These are phyloP conservation scores for Kuraishia ogatae DNA, from an alignment of 805 yeast genomes.

Conservation along the genomic window DNA sequence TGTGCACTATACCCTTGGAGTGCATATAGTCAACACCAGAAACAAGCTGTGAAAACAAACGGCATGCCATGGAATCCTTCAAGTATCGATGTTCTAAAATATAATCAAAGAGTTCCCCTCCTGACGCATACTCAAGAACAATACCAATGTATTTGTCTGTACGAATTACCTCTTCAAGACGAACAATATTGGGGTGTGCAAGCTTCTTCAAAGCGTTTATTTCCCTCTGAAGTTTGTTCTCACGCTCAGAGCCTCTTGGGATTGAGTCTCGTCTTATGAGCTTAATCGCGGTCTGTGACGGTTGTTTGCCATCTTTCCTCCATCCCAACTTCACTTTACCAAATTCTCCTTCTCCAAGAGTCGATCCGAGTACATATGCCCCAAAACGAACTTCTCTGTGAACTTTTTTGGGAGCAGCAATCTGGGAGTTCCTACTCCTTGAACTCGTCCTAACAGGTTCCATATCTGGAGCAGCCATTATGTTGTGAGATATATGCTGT, in stretches of 20 bases:
- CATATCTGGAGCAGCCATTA: background rate
- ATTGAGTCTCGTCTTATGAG: slow-evolving; percentile 82
- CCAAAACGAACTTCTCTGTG: slow-evolving; percentile 76
- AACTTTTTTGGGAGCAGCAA: background rate
- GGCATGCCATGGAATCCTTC: slow-evolving; percentile 80
- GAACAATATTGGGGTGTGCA: slow-evolving; percentile 90
- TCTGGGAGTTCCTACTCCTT: background rate
- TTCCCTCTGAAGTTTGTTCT: slow-evolving; percentile 85
- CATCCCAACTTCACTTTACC: slow-evolving; percentile 97
- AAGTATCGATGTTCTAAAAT: slow-evolving; percentile 79
- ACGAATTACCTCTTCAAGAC: slow-evolving; percentile 85
- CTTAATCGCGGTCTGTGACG: slow-evolving; percentile 88
- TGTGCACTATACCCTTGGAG: slow-evolving; percentile 69
- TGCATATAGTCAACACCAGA: slow-evolving; percentile 91
- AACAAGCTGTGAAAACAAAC: slow-evolving; percentile 85
- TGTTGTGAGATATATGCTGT: background rate
- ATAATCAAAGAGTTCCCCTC: slow-evolving; percentile 94
- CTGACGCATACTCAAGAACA: slow-evolving; percentile 92
- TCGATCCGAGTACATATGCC: slow-evolving; percentile 81
- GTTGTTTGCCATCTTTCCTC: slow-evolving; percentile 75
- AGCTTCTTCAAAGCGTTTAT: slow-evolving; percentile 81
- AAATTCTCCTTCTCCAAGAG: slow-evolving; percentile 96
- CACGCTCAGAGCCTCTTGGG: slow-evolving; percentile 79
- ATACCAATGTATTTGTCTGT: slow-evolving; percentile 94
- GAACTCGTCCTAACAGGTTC: background rate